These are phyloP conservation scores for Cryptococcus sp. DNA, from an alignment of 1,284 basidiomycete species.

Conservation along the genomic window DNA sequence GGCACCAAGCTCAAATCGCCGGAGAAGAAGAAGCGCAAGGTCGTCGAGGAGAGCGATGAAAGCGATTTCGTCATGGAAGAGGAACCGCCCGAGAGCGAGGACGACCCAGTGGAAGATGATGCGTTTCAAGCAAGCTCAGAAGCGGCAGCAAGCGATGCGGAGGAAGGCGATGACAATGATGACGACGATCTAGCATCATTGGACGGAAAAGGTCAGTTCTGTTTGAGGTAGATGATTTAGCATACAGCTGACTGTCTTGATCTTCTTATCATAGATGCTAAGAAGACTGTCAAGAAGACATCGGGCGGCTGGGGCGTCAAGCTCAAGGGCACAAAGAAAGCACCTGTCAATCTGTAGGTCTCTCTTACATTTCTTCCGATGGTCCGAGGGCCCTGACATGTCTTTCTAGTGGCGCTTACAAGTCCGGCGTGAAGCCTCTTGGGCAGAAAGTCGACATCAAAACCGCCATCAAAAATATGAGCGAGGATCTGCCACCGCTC, in stretches of 20 bases:
- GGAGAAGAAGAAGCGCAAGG: constrained; percentile 16
- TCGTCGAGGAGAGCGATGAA: constrained; percentile 22
- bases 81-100: constrained; percentile 26
- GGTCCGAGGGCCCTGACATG: not conserved
- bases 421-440: constrained; percentile 34
- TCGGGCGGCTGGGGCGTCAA: constrained; percentile 33
- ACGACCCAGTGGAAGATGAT: constrained; percentile 24
- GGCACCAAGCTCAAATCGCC: constrained; percentile 2
- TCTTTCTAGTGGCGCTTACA: constrained; percentile 24
- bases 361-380: not conserved
- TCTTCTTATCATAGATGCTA: not conserved
- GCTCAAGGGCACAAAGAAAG: constrained; percentile 31
- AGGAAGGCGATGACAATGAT: constrained; percentile 29
- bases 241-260: not conserved
- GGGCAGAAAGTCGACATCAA: constrained; percentile 24
- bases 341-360: constrained; percentile 34
- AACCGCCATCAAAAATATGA: constrained; percentile 35
- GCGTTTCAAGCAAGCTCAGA: constrained; percentile 14
- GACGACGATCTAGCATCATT: constrained; percentile 22
- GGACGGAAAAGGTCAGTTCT: constrained; percentile 16
- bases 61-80: constrained; percentile 39
- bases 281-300: constrained; percentile 24
- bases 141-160: constrained; percentile 29
- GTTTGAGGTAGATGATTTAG: not conserved
- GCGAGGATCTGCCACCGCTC: constrained; percentile 68